These are phyloP conservation scores for Psilocybe sp. DNA, from an alignment of 768 basidiomycete genomes.

Conservation along the genomic window DNA sequence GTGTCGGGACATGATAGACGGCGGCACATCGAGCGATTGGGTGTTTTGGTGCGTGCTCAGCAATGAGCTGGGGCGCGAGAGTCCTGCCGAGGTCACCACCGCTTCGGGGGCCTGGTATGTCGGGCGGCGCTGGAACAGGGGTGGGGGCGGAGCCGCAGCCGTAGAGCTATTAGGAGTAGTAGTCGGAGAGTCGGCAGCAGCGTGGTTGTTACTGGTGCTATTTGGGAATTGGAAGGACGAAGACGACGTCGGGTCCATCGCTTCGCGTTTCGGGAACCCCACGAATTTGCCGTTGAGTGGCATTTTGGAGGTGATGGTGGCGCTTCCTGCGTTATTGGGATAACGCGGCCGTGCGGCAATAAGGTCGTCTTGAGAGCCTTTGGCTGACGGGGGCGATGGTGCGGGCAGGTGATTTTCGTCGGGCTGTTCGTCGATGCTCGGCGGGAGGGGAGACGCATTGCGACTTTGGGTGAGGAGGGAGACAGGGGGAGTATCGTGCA, in stretches of 20 bases:
- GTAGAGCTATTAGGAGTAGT: not conserved
- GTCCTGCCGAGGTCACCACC: not conserved
- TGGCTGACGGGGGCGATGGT: too few relatives aligned
- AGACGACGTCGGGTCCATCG: constrained; percentile 30
- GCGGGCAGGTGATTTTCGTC: too few relatives aligned
- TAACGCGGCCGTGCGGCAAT: too few relatives aligned
- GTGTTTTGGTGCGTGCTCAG: constrained; percentile 51
- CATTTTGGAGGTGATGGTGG: constrained; percentile 15
- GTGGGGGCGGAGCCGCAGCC: not conserved
- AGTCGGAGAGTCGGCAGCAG: not conserved
- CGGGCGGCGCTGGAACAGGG: not conserved
- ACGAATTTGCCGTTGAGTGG: constrained; percentile 11
- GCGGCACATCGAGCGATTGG: constrained; percentile 47
- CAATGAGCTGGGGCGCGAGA: constrained; percentile 2
- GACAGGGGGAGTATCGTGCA: too few relatives aligned
- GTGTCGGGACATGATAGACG: constrained; percentile 23
- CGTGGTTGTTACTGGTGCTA: not conserved
- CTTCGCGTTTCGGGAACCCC: constrained; percentile 7
- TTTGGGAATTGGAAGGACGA: constrained; percentile 42
- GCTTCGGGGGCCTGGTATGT: not conserved
- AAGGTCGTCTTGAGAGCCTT: too few relatives aligned
- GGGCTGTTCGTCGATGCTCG: too few relatives aligned
- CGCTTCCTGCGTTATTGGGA: too few relatives aligned
- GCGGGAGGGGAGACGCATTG: too few relatives aligned
- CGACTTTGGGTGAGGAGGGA: too few relatives aligned